Base-by-base conservation (phyloP, 176 grass and related monocot species). In the Aegilops sharonensis region DNA sequence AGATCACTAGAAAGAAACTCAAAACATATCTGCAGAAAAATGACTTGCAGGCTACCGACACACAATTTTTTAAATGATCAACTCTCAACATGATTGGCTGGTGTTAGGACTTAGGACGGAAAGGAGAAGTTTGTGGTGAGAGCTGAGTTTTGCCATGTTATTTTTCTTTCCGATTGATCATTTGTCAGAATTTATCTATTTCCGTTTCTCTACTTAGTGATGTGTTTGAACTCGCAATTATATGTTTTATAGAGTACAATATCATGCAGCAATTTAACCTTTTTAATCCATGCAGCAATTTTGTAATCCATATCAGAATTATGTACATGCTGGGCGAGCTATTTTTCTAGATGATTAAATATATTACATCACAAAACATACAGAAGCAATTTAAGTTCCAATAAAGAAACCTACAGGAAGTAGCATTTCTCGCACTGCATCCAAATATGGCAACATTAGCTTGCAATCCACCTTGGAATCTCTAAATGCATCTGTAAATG, bases 401-500 rank as follows among this genome's bases (percentile, higher is more conserved):
- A 87, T 56, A 87, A 83, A 73, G 50, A 29, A 31, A 91, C 89
- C 18, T 92, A 92, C 94, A 85, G 78, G 66, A 87, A 93, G 72
- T 59, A 95, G 68, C 89, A 95, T 83, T 75, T 91, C 63, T 81
- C 83, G 84, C 64, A 91, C 57, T 34, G 76, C 88, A 75, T 83
- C 85, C 76, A 95, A 85, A 85, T 89, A 95, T 80, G 84, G 86
- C 61, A 91, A 72, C 4, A 93, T 89, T 60, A 95, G 81, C 89
- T 91, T 95, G 62, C 78, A 83, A 66, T 95, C 94, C 84, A 91
- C 91, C 31, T 86, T 93, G 89, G 84, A 95, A 82, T 83, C 86
- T 83, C 79, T 76, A 79, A 91, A 95, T 80, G 87, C 84, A 47
- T 84, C 69, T 34, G 94, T 95, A 87, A 95, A 95, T 79, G 84